A percentile compares a stretch with the other conserved stretches of the same genome.
phyloP scores from a whole-genome alignment of 1,284 basidiomycete genomes.

The Puccinia hordei region DNA sequence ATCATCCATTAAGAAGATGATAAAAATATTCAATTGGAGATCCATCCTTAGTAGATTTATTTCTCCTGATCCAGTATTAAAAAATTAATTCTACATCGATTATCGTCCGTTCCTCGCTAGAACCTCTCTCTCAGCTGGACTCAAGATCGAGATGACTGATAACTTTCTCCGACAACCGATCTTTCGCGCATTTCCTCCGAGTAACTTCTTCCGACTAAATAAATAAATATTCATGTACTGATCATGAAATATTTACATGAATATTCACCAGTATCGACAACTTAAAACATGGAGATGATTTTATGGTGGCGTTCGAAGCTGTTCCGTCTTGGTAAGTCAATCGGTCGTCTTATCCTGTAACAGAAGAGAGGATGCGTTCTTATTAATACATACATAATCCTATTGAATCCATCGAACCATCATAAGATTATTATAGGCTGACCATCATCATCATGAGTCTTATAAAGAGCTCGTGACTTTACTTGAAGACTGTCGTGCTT shows the following conservation, averaged over 20 bases:
- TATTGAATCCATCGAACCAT: constrained; percentile 7
- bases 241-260: too few relatives aligned
- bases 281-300: neutral
- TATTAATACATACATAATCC: neutral
- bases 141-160: neutral
- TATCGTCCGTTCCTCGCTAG: too few relatives aligned
- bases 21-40: too few relatives aligned
- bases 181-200: neutral
- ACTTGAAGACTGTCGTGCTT: neutral
- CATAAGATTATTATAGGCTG: too few relatives aligned
- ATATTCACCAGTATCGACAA: neutral
- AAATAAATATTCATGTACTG: neutral
- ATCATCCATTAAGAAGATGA: too few relatives aligned
- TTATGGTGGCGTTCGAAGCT: neutral
- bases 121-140: too few relatives aligned
- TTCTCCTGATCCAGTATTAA: too few relatives aligned
- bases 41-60: too few relatives aligned
- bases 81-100: too few relatives aligned
- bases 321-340: neutral
- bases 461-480: neutral
- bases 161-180: neutral
- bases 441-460: neutral
- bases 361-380: neutral
- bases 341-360: too few relatives aligned
- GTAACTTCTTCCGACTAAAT: neutral